Evolutionary conservation across 1,139 yeast species (phyloP).

Genomic region (Taphrina betulina): DNA sequence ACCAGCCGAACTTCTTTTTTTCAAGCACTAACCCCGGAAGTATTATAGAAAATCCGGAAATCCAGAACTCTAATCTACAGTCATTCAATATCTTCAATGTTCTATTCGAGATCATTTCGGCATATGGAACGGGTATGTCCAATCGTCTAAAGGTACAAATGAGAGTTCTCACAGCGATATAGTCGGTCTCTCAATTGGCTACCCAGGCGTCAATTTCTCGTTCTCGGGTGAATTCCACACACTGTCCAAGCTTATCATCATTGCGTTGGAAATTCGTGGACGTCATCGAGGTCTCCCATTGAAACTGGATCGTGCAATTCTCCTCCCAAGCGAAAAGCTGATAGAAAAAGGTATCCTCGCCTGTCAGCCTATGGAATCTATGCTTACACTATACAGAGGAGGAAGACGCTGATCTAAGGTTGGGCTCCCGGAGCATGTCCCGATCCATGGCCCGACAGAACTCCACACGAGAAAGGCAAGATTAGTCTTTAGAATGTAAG

Average conservation of each 20-base stretch:
- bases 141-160: neutral
- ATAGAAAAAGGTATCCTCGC: constrained; percentile 54
- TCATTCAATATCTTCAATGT: constrained; percentile 68
- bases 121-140: constrained; percentile 51
- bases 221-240: constrained; percentile 69
- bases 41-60: constrained; percentile 28
- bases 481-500: too few species aligned
- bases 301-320: constrained; percentile 87
- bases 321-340: constrained; percentile 74
- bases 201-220: constrained; percentile 64
- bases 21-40: constrained; percentile 39
- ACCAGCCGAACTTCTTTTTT: too few species aligned
- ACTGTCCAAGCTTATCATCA: constrained; percentile 76
- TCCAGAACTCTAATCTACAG: constrained; percentile 38
- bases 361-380: too few species aligned
- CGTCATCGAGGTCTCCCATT: constrained; percentile 97
- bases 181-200: constrained; percentile 42
- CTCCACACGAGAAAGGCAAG: constrained; percentile 3
- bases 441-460: neutral
- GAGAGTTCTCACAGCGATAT: too few species aligned
- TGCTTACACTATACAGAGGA: too few species aligned
- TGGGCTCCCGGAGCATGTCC: constrained; percentile 4
- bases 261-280: constrained; percentile 90
- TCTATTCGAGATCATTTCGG: constrained; percentile 85
- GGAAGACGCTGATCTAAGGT: constrained; percentile 27